Percentiles rank a stretch among this genome's conserved stretches.
phyloP scores from a whole-genome alignment of 768 basidiomycete genomes.

The Guyanaporus albipodus region DNA sequence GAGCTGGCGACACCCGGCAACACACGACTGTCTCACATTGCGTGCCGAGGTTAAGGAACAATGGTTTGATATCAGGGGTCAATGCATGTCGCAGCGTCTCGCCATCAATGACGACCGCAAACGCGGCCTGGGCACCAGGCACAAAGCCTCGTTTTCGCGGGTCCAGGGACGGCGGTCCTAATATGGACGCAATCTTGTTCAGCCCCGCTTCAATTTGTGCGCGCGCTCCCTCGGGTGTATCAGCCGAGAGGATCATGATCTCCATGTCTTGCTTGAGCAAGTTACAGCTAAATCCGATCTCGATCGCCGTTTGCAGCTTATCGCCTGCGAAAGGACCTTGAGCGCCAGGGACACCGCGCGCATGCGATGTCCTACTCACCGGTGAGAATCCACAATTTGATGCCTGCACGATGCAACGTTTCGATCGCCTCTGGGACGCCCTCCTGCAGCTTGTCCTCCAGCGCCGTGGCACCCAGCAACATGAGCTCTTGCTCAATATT shows the following conservation, averaged over 20 bases:
- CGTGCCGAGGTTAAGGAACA: slow-evolving; percentile 90
- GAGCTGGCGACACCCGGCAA: slow-evolving; percentile 95
- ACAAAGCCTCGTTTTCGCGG: slow-evolving; percentile 63
- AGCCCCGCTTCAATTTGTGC: slow-evolving; percentile 87
- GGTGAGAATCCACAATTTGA: slow-evolving; percentile 97
- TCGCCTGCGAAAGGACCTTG: slow-evolving; percentile 53
- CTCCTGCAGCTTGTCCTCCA: slow-evolving; percentile 96
- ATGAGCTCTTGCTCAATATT: slow-evolving; percentile 74
- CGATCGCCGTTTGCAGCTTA: slow-evolving; percentile 97
- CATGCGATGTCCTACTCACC: slow-evolving; percentile 41
- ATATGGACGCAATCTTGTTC: slow-evolving; percentile 88
- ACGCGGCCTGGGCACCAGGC: slow-evolving; percentile 61
- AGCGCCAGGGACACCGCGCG: not conserved
- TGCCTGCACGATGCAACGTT: slow-evolving; percentile 84
- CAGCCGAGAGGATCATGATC: slow-evolving; percentile 93
- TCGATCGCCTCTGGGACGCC: slow-evolving; percentile 97
- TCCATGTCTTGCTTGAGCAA: slow-evolving; percentile 93
- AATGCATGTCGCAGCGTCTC: slow-evolving; percentile 86
- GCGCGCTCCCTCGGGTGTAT: slow-evolving; percentile 67
- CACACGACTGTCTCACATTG: slow-evolving; percentile 98
- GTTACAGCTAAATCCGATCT: slow-evolving; percentile 95
- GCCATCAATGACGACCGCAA: slow-evolving; percentile 96
- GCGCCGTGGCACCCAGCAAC: slow-evolving; percentile 92
- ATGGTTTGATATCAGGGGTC: slow-evolving; percentile 66
- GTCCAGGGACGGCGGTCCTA: slow-evolving; percentile 69